These are phyloP conservation scores for Oryza glumipatula DNA, from an alignment of 176 grass and related monocot genomes.

Conservation along the genomic window DNA sequence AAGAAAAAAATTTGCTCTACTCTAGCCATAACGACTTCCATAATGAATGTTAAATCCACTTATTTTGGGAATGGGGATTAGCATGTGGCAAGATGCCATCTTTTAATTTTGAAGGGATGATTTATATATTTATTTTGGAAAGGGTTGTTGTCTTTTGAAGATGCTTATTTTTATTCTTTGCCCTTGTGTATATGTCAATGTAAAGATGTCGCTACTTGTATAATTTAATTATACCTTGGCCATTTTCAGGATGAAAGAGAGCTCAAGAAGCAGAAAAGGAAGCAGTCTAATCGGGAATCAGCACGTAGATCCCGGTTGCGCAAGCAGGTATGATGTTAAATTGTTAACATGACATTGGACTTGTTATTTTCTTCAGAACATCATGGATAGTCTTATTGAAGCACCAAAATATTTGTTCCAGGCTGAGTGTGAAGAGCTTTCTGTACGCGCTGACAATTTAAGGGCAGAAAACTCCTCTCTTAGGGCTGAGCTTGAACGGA, in stretches of 20 bases:
- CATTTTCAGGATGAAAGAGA: slow-evolving; percentile 90
- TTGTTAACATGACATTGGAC: neutral
- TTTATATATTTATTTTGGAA: no score
- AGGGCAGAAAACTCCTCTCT: slow-evolving; percentile 82
- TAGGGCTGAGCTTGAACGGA: slow-evolving; percentile 71
- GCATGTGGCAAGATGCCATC: neutral
- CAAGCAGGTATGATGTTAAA: slow-evolving; percentile 68
- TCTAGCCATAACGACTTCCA: neutral
- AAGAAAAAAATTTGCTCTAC: neutral
- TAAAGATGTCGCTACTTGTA: neutral
- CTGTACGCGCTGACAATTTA: slow-evolving; percentile 68
- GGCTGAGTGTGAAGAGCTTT: slow-evolving; percentile 93
- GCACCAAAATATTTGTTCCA: slow-evolving; percentile 27
- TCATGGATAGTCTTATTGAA: neutral
- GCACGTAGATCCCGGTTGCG: slow-evolving; percentile 86
- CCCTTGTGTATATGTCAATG: neutral
- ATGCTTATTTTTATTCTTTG: neutral
- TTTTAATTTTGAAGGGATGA: neutral
- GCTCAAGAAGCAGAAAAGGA: slow-evolving; percentile 88
- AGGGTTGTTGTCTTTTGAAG: neutral
- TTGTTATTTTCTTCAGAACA: neutral
- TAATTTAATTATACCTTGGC: slow-evolving; percentile 22
- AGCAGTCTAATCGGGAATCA: slow-evolving; percentile 96
- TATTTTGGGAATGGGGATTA: neutral
- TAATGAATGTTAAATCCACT: neutral